Evolutionary conservation across 139 green algal species (phyloP), one percentile per base, ranked within the genome.

Genomic region (Edaphochlamys debaryana): DNA sequence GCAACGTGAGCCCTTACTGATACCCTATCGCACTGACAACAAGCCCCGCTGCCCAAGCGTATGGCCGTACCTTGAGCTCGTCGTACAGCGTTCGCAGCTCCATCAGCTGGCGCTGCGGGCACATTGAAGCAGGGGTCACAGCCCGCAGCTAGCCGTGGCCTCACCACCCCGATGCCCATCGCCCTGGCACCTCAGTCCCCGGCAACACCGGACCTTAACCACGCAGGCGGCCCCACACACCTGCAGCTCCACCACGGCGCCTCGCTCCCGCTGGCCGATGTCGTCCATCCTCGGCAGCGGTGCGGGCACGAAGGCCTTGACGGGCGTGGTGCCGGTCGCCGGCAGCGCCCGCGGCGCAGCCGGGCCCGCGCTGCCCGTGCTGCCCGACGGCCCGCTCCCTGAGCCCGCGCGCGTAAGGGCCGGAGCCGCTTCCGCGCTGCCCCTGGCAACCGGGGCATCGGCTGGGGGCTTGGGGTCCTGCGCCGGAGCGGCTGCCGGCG

Each of bases 21-120:
- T 15, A 30, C 6, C 30, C 9, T 15, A 15, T n/a, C n/a, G 17
- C 30, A 38, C 60, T 38, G 60, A 5, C 22, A 29, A 63, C 54
- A 32, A 30, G 22, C 54, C 4, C 54, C 4, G 11, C 54, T 63
- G 54, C 54, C 54, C 9, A 30, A 19, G 11, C 54, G 17, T 20
- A n/a, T 9, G 37, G 60, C 29, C 34, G 1, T 17, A 82, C 76
- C 76, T 82, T 82, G 20, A 82, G 63, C 1, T 82, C 76, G 8
- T 82, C 64, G 60, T 82, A 82, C 76, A 74, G 23, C 34, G 1
- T 42, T 2, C 45, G 76, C 42, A 73, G 45, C 42, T 82, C 63
- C 3, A 63, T 22, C 42, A 74, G 34, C 45, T 82, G 76, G 27
- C 76, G 76, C 76, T 82, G 75, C 29, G 40, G 9, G 45, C 9